These are phyloP conservation scores for Avena eriantha DNA, from an alignment of 176 grass and related monocot genomes.

Conservation along the genomic window DNA sequence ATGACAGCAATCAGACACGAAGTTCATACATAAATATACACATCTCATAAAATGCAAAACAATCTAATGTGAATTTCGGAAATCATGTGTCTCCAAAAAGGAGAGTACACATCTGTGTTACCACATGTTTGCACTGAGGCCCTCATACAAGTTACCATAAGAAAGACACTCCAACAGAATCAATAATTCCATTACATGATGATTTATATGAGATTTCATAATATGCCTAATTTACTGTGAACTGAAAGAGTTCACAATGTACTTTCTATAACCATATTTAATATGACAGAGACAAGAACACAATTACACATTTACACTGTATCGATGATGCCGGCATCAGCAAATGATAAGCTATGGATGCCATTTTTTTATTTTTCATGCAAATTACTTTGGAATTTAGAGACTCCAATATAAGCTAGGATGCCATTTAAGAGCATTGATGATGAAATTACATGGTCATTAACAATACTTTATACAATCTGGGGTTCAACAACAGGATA, in stretches of 20 bases:
- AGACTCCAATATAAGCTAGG: background rate
- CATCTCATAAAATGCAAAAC: slow-evolving; percentile 17
- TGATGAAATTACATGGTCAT: background rate
- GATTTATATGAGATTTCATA: background rate
- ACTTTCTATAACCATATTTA: background rate
- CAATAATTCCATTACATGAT: background rate
- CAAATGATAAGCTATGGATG: background rate
- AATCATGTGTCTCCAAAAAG: background rate
- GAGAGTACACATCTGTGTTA: background rate
- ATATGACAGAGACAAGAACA: background rate
- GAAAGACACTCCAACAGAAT: background rate
- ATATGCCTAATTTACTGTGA: slow-evolving; percentile 22
- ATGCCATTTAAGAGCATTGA: background rate
- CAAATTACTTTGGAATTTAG: background rate
- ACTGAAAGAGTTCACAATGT: slow-evolving; percentile 21
- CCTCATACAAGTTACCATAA: background rate
- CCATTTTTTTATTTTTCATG: background rate
- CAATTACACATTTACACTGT: background rate
- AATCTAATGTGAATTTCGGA: background rate
- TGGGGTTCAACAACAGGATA: background rate
- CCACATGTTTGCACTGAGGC: background rate
- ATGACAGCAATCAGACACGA: slow-evolving; percentile 28
- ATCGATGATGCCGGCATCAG: background rate
- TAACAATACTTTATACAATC: slow-evolving; percentile 19
- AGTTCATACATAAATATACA: slow-evolving; percentile 13